phyloP scores from a whole-genome alignment of 345 rosid genomes.

The Dipteronia sinensis region DNA sequence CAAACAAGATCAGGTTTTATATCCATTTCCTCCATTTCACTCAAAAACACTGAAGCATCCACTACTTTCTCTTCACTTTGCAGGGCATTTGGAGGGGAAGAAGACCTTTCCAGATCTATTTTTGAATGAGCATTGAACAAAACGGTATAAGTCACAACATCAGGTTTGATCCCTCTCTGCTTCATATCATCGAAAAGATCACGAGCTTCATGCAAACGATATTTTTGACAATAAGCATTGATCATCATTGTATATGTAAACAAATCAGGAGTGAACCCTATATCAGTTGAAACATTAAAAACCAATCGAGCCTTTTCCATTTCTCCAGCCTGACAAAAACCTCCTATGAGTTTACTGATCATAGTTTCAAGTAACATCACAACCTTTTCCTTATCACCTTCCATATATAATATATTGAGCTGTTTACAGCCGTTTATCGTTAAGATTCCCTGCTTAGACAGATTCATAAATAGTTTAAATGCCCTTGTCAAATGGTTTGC shows the following conservation, averaged over 20 bases:
- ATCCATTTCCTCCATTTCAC: conserved; percentile 41
- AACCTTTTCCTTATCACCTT: conserved; percentile 46
- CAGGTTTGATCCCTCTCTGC: conserved; percentile 59
- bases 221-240: conserved; percentile 51
- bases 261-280: conserved; percentile 51
- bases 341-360: conserved; percentile 51
- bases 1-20: conserved; percentile 52
- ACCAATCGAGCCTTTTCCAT: conserved; percentile 41
- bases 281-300: conserved; percentile 35
- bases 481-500: conserved; percentile 45
- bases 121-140: conserved; percentile 51
- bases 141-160: conserved; percentile 60
- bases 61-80: conserved; percentile 18
- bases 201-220: conserved; percentile 42
- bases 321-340: conserved; percentile 43
- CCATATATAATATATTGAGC: conserved; percentile 42
- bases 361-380: conserved; percentile 40
- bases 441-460: conserved; percentile 36
- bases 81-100: conserved; percentile 18
- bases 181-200: conserved; percentile 58
- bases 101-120: conserved; percentile 19
- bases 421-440: conserved; percentile 45
- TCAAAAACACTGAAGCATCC: conserved; percentile 34
- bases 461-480: conserved; percentile 36
- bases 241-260: conserved; percentile 68